These are phyloP conservation scores for Carpinus fangiana DNA, from an alignment of 306 rosid genomes.

Conservation along the genomic window DNA sequence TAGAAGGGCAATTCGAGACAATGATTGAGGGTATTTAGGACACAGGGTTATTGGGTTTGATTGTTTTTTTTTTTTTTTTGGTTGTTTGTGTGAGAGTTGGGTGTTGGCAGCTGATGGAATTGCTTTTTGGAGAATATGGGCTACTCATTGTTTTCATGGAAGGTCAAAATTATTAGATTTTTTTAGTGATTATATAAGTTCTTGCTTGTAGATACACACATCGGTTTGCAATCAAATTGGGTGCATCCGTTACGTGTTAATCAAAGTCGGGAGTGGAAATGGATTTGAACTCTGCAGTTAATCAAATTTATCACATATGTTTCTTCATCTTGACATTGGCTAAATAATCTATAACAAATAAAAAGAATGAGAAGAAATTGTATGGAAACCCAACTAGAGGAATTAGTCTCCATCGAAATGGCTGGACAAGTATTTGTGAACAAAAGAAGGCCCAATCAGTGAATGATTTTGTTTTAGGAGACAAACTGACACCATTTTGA, in stretches of 20 bases:
- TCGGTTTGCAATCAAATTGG: neutral
- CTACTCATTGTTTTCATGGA: no score
- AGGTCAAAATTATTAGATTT: no score
- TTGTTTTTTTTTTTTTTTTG: neutral
- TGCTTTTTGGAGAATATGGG: no score
- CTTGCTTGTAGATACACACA: neutral
- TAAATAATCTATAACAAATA: neutral
- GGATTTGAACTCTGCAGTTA: neutral
- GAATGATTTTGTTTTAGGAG: neutral
- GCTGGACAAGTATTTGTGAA: neutral
- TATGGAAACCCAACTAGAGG: neutral
- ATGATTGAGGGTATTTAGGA: conserved; percentile 5
- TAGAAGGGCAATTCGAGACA: neutral
- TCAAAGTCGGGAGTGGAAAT: neutral
- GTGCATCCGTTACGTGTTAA: neutral
- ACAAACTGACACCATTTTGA: neutral
- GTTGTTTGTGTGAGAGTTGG: neutral
- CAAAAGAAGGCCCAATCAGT: no score
- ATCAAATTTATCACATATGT: neutral
- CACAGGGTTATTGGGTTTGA: neutral
- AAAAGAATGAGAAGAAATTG: conserved; percentile 1
- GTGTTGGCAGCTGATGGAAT: no score
- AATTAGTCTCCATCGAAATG: neutral
- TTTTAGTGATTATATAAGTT: neutral
- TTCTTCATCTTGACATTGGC: conserved; percentile 3